Evolutionary conservation across 768 basidiomycete genomes (phyloP).

Genomic region (Agaricus sinodeliciosus): DNA sequence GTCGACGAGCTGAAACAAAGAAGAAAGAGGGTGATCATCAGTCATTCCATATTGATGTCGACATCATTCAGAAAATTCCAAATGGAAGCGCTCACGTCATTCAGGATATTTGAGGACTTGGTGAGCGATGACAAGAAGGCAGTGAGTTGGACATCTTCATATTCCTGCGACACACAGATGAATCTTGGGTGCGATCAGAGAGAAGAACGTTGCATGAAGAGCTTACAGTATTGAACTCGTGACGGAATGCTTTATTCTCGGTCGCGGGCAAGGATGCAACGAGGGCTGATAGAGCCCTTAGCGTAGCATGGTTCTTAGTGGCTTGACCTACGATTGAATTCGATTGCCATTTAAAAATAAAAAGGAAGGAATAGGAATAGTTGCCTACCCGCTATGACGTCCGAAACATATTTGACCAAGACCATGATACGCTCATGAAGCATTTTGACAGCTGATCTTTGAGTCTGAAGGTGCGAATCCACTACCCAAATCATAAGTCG

Average conservation of each 20-base stretch:
- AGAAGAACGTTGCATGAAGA: slow-evolving; percentile 3
- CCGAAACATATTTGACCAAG: slow-evolving; percentile 80
- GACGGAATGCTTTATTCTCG: slow-evolving; percentile 73
- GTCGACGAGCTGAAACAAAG: slow-evolving; percentile 57
- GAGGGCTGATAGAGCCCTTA: slow-evolving; percentile 82
- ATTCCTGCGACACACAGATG: slow-evolving; percentile 57
- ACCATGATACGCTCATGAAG: slow-evolving; percentile 84
- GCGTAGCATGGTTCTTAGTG: slow-evolving; percentile 68
- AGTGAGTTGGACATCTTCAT: slow-evolving; percentile 91
- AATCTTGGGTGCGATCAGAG: not conserved
- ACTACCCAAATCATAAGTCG: slow-evolving; percentile 39
- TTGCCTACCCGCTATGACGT: slow-evolving; percentile 54
- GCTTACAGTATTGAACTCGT: slow-evolving; percentile 83
- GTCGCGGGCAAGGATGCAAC: slow-evolving; percentile 86
- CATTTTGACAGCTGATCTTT: slow-evolving; percentile 95
- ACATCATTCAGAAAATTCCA: not conserved
- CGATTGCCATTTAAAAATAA: not conserved
- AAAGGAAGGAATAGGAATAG: not conserved
- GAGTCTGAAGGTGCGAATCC: slow-evolving; percentile 84
- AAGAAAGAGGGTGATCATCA: not conserved
- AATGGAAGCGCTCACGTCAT: slow-evolving; percentile 58
- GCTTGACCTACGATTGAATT: slow-evolving; percentile 46
- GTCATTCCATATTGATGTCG: not conserved
- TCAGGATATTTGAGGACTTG: slow-evolving; percentile 80
- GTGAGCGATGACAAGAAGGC: slow-evolving; percentile 84